A percentile compares a stretch with the other conserved stretches of the same genome.
These are phyloP conservation scores for Penicillium freii DNA, from an alignment of 2,329 filamentous ascomycete genomes.

Conservation along the genomic window DNA sequence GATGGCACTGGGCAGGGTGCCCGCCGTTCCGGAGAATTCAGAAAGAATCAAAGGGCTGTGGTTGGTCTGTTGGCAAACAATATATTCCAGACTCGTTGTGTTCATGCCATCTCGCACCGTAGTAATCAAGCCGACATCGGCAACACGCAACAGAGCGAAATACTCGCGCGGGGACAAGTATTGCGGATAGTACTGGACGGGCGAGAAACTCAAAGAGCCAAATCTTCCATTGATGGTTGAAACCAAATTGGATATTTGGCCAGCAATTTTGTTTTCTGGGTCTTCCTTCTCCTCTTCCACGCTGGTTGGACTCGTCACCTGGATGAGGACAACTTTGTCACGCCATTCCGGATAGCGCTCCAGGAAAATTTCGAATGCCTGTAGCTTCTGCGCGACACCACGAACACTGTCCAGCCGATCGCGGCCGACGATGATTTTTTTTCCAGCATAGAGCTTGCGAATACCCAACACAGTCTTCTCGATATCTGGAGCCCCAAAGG, in stretches of 20 bases:
- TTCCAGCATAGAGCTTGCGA: constrained; percentile 75
- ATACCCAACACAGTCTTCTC: constrained; percentile 71
- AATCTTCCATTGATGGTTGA: constrained; percentile 88
- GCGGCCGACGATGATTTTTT: constrained; percentile 91
- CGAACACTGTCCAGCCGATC: constrained; percentile 91
- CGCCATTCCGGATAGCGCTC: constrained; percentile 89
- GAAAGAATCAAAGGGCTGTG: constrained; percentile 89
- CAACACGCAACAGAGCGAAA: constrained; percentile 85
- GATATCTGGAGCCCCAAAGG: constrained; percentile 68
- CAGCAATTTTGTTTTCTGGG: constrained; percentile 75
- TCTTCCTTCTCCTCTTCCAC: constrained; percentile 77
- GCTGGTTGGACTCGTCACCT: constrained; percentile 85
- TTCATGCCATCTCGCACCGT: constrained; percentile 98
- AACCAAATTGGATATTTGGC: constrained; percentile 85
- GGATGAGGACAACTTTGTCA: constrained; percentile 87
- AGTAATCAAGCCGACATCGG: constrained; percentile 90
- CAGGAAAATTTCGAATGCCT: constrained; percentile 90
- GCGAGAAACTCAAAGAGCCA: constrained; percentile 82
- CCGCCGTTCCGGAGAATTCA: constrained; percentile 92
- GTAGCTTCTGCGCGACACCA: constrained; percentile 91
- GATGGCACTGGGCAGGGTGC: constrained; percentile 78
- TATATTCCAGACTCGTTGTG: constrained; percentile 91
- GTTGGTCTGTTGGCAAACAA: constrained; percentile 84
- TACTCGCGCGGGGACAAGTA: constrained; percentile 89
- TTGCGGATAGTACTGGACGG: constrained; percentile 92